phyloP scores from a whole-genome alignment of 2,329 filamentous ascomycete genomes.

The Triangularia setosa region DNA sequence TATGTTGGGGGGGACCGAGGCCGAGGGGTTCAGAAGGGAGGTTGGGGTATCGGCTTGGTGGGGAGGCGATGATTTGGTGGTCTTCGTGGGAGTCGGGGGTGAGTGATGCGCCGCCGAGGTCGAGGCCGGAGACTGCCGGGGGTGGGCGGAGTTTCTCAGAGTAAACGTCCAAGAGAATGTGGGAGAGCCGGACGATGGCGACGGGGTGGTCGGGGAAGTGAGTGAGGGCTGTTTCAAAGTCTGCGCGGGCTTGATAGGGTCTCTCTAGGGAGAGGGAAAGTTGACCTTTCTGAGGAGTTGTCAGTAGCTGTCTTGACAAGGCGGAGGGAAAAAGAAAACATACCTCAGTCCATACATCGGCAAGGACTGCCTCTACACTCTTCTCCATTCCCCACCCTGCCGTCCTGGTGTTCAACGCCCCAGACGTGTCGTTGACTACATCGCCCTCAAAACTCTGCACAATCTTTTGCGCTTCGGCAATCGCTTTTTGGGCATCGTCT shows the following conservation, averaged over 20 bases:
- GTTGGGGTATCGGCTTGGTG: slow-evolving; percentile 7
- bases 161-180: slow-evolving; percentile 83
- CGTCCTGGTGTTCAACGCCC: slow-evolving; percentile 57
- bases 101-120: slow-evolving; percentile 31
- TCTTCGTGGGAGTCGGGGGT: slow-evolving; percentile 16
- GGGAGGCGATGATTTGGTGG: slow-evolving; percentile 9
- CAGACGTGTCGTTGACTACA: slow-evolving; percentile 57
- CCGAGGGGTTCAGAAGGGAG: slow-evolving; percentile 47
- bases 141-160: slow-evolving; percentile 61
- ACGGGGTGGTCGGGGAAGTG: slow-evolving; percentile 75
- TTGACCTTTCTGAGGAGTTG: slow-evolving; percentile 55
- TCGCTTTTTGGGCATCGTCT: slow-evolving; percentile 75
- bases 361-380: slow-evolving; percentile 80
- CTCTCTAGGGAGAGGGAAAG: slow-evolving; percentile 59
- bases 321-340: slow-evolving; percentile 30
- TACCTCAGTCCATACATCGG: slow-evolving; percentile 78
- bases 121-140: slow-evolving; percentile 47
- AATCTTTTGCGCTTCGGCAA: slow-evolving; percentile 76
- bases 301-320: slow-evolving; percentile 27
- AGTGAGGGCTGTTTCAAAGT: slow-evolving; percentile 79
- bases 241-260: slow-evolving; percentile 65
- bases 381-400: slow-evolving; percentile 75
- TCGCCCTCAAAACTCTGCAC: slow-evolving; percentile 68
- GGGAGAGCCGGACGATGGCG: slow-evolving; percentile 77
- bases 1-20: slow-evolving; percentile 31